Percentiles rank a stretch among this genome's conserved stretches.
Evolutionary conservation across 306 rosid species (phyloP).

Genomic region (Inga laurina): DNA sequence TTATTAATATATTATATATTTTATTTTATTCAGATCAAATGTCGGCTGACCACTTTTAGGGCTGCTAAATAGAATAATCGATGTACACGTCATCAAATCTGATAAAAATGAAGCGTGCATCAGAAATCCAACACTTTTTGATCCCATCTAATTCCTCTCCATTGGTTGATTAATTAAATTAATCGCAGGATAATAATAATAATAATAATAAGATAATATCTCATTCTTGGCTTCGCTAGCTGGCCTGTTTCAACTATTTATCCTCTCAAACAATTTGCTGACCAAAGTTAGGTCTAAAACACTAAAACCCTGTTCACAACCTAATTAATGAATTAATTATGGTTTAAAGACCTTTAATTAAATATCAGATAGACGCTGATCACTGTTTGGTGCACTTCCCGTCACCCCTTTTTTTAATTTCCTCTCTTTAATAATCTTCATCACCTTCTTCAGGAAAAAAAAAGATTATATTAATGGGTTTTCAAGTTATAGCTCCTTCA

Average conservation of each 20-base stretch:
- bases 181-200: background rate
- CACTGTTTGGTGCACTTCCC: constrained; percentile 24
- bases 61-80: constrained; percentile 25
- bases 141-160: background rate
- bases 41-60: constrained; percentile 18
- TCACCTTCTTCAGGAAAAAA: background rate
- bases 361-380: background rate
- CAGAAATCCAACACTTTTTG: constrained; percentile 17
- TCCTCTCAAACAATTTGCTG: constrained; percentile 15
- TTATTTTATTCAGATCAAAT: background rate
- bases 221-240: constrained; percentile 17
- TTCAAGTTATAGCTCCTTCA: background rate
- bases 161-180: background rate
- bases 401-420: background rate
- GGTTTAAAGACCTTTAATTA: constrained; percentile 16
- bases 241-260: background rate
- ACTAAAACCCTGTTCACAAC: constrained; percentile 7
- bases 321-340: constrained; percentile 18
- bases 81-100: constrained; percentile 33
- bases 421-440: constrained; percentile 36
- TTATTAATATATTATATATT: background rate
- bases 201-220: constrained; percentile 36
- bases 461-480: constrained; percentile 2
- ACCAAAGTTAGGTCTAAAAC: constrained; percentile 18
- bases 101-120: background rate